Base-by-base conservation (phyloP, 495 filamentous ascomycete species). In the Penicillium cinerascens region DNA sequence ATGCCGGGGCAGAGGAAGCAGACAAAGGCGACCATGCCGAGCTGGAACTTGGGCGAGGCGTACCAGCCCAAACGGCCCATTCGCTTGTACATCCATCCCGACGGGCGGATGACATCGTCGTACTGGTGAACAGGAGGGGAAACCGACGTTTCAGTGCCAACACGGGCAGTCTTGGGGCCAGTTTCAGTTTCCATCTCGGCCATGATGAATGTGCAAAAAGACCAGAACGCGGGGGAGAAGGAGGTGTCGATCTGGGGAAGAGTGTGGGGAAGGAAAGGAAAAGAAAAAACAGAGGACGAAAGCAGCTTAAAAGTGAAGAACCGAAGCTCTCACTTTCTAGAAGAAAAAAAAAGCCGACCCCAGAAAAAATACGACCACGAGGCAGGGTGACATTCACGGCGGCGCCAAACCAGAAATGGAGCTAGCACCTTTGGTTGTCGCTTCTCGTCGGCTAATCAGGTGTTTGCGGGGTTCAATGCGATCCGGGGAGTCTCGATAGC, bases 1-100 rank as follows among this genome's bases (percentile, higher is more conserved):
- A 82, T 83, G 66, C 87, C 87, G 13, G 89, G 89, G 63, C 89
- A 92, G 54, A 93, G 66, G 78, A 93, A 92, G 67, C 89, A 95
- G 39, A 91, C 88, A 44, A 78, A 73, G 41, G 74, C 66, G 25
- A 78, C 72, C 52, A 78, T 63, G 25, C 64, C 62, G 26, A 78
- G 58, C 63, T 78, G 75, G 42, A 72, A 63, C 54, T 78, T 78
- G n/a, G 88, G 88, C 40, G 86, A 89, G 55, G 87, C 87, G 68
- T 86, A 92, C 80, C 83, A 89, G 33, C 78, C 73, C 9, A 83
- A 48, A 42, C 72, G 77, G 27, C 62, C 70, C 37, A 82, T 48
- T 22, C 72, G 68, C 58, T 77, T 80, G 75, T 77, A 77, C 63
- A 70, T 76, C 74, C 73, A 76, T 46, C 75, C 74, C n/a, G 49